Evolutionary conservation across 2,329 filamentous ascomycete genomes (phyloP).

Genomic region (Ophidiomyces ophidiicola): DNA sequence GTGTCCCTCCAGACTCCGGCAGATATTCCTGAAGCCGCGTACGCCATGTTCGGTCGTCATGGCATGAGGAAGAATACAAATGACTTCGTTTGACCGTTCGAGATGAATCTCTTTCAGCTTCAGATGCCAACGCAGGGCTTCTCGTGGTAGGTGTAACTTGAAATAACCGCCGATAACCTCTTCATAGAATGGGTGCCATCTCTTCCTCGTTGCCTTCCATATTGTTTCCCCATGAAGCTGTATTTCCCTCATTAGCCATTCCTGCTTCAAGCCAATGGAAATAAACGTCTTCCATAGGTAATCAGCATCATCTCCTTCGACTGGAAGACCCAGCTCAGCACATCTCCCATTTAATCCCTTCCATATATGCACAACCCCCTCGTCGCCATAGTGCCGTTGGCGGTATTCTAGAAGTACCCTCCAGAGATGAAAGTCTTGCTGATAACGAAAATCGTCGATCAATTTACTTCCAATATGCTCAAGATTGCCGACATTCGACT

Average conservation of each 20-base stretch:
- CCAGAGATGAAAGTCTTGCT: constrained; percentile 34
- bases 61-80: constrained; percentile 22
- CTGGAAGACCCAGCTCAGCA: constrained; percentile 25
- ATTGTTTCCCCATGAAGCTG: constrained; percentile 31
- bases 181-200: constrained; percentile 28
- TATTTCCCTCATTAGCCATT: constrained; percentile 25
- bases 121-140: constrained; percentile 29
- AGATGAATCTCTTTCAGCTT: constrained; percentile 27
- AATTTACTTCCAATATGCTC: constrained; percentile 28
- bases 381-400: constrained; percentile 32
- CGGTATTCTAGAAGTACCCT: constrained; percentile 34
- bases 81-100: constrained; percentile 21
- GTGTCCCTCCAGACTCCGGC: constrained; percentile 26
- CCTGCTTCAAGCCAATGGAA: constrained; percentile 25
- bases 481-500: constrained; percentile 32
- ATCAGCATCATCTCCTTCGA: constrained; percentile 27
- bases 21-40: constrained; percentile 32
- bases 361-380: constrained; percentile 34
- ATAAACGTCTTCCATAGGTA: constrained; percentile 34
- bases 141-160: constrained; percentile 20
- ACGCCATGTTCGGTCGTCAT: constrained; percentile 20
- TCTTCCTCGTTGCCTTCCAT: constrained; percentile 28
- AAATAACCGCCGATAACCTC: constrained; percentile 29
- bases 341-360: constrained; percentile 26
- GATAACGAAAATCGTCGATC: constrained; percentile 25